Evolutionary conservation across 306 rosid species (phyloP).

Genomic region (Rosa lucieae): DNA sequence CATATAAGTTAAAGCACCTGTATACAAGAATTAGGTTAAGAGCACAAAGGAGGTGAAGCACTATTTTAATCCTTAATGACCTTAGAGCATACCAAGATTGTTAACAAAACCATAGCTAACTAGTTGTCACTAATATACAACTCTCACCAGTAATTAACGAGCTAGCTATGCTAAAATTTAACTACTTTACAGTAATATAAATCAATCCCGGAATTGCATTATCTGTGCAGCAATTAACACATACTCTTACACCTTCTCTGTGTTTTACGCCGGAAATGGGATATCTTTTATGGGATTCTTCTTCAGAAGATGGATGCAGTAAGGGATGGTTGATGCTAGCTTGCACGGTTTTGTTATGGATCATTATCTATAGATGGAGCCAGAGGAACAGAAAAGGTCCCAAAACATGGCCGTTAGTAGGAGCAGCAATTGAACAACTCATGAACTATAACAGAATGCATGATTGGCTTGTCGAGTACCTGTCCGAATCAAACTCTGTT

Average conservation of each 20-base stretch:
- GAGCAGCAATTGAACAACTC: conserved; percentile 80
- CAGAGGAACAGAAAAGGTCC: conserved; percentile 76
- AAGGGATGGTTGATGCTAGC: conserved; percentile 40
- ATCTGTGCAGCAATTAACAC: neutral
- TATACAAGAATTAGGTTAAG: conserved; percentile 31
- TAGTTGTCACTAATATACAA: neutral
- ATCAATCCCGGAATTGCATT: conserved; percentile 23
- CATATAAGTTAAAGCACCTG: neutral
- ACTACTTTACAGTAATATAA: conserved; percentile 33
- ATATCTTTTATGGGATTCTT: conserved; percentile 16
- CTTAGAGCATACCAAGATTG: conserved; percentile 33
- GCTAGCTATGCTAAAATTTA: conserved; percentile 12
- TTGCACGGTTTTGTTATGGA: conserved; percentile 54
- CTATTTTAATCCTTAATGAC: neutral
- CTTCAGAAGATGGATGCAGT: conserved; percentile 21
- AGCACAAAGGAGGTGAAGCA: conserved; percentile 32
- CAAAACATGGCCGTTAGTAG: conserved; percentile 86
- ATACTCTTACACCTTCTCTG: neutral
- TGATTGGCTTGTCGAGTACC: conserved; percentile 75
- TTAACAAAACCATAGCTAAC: conserved; percentile 22
- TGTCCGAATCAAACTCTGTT: conserved; percentile 54
- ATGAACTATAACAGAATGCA: conserved; percentile 81
- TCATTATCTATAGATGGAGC: conserved; percentile 62
- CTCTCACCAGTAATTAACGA: conserved; percentile 23
- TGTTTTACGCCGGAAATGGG: conserved; percentile 27